phyloP scores from a whole-genome alignment of 1,139 yeast genomes.

The Yamadazyma atmosphaerica region DNA sequence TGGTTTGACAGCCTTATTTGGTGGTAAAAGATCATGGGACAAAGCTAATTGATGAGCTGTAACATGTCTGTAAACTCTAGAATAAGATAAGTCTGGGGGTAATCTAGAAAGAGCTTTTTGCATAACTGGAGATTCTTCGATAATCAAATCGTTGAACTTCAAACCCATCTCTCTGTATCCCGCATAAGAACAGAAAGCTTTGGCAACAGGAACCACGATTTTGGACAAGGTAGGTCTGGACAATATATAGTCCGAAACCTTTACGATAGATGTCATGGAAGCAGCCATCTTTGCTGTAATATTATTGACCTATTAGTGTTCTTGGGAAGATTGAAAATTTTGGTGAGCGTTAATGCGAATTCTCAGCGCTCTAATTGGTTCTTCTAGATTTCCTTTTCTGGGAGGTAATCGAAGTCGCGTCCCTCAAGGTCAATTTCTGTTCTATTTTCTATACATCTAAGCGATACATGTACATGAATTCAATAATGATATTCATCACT shows the following conservation, averaged over 20 bases:
- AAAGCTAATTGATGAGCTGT: constrained; percentile 89
- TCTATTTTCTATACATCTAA: constrained; percentile 13
- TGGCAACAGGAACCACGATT: constrained; percentile 77
- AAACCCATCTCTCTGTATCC: constrained; percentile 96
- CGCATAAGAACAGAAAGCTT: constrained; percentile 66
- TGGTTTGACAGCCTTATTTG: constrained; percentile 72
- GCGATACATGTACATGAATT: not conserved
- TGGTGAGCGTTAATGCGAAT: constrained; percentile 10
- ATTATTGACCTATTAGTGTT: constrained; percentile 6
- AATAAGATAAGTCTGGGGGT: constrained; percentile 80
- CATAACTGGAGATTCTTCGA: constrained; percentile 83
- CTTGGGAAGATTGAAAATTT: constrained; percentile 2
- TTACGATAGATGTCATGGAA: constrained; percentile 79
- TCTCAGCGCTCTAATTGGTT: constrained; percentile 10
- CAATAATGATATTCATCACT: constrained; percentile 39
- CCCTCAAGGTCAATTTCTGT: too few relatives aligned
- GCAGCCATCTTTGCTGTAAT: constrained; percentile 45
- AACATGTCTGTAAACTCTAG: constrained; percentile 87
- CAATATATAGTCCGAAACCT: constrained; percentile 77
- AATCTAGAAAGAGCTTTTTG: constrained; percentile 88
- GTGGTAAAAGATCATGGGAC: constrained; percentile 83
- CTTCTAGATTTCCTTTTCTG: constrained; percentile 23
- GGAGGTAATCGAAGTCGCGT: constrained; percentile 10
- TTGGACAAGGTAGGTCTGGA: constrained; percentile 78
- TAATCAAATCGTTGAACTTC: constrained; percentile 80